A percentile compares a stretch with the other conserved stretches of the same genome.
Conservation (phyloP, 345 rosid species). For the Salix purpurea region DNA sequence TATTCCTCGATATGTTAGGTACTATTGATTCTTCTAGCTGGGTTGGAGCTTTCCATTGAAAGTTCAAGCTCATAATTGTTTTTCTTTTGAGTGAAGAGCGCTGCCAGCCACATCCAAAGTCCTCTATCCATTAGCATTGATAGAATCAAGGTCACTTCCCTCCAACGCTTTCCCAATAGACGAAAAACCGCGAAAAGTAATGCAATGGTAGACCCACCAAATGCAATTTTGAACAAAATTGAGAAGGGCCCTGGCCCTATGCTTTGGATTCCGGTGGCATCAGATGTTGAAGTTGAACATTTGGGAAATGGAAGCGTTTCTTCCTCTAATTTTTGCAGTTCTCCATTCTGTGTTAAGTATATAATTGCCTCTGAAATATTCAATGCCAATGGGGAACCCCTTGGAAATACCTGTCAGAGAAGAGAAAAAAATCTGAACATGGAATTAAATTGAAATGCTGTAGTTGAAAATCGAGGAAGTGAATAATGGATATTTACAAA, state of each 20-base stretch:
- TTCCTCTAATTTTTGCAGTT: constrained; percentile 1
- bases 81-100: background rate
- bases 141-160: background rate
- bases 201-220: constrained; percentile 6
- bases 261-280: background rate
- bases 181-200: background rate
- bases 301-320: background rate
- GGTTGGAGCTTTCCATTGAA: background rate
- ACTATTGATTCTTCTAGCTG: background rate
- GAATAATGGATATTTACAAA: background rate
- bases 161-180: background rate
- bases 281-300: background rate
- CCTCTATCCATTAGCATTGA: constrained; percentile 4
- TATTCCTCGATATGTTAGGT: background rate
- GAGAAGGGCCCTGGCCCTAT: constrained; percentile 10
- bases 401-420: constrained; percentile 2
- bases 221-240: constrained; percentile 14
- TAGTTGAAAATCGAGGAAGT: background rate
- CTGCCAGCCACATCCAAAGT: constrained; percentile 6
- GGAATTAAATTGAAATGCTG: background rate
- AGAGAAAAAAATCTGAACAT: background rate
- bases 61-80: background rate
- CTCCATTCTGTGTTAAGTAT: background rate
- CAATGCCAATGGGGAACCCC: background rate
- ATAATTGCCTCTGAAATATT: background rate